phyloP scores from a whole-genome alignment of 1,284 basidiomycete species.

The Inonotus hispidus region DNA sequence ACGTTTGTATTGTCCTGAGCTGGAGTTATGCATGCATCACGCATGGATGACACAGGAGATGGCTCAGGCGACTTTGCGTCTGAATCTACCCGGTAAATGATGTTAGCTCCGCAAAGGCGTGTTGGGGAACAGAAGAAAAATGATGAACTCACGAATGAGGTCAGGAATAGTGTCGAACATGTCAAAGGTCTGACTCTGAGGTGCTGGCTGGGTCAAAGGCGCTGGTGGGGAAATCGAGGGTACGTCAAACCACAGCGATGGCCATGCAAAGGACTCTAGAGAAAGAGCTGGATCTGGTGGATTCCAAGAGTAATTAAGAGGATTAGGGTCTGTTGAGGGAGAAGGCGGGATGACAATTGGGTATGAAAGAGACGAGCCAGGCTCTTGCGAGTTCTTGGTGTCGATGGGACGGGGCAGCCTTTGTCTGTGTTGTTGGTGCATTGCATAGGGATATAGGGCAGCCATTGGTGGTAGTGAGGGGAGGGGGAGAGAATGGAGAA shows the following conservation, averaged over 20 bases:
- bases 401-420: neutral
- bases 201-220: neutral
- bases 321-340: neutral
- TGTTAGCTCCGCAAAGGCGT: neutral
- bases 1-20: constrained; percentile 5
- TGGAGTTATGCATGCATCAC: constrained; percentile 15
- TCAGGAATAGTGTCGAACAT: constrained; percentile 10
- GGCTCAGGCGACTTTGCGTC: constrained; percentile 18
- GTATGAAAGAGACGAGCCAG: neutral
- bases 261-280: constrained; percentile 17
- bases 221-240: constrained; percentile 7
- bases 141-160: constrained; percentile 15
- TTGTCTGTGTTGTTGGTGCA: constrained; percentile 4
- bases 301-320: neutral
- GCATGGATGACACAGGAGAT: constrained; percentile 11
- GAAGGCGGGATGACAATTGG: constrained; percentile 6
- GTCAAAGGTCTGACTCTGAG: neutral
- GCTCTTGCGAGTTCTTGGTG: neutral
- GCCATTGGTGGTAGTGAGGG: neutral
- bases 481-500: neutral
- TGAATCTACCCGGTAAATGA: neutral
- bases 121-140: neutral
- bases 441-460: neutral
- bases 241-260: constrained; percentile 18
- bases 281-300: neutral